phyloP scores from a whole-genome alignment of 2,329 filamentous ascomycete genomes.

The Leptographium radiaticola region DNA sequence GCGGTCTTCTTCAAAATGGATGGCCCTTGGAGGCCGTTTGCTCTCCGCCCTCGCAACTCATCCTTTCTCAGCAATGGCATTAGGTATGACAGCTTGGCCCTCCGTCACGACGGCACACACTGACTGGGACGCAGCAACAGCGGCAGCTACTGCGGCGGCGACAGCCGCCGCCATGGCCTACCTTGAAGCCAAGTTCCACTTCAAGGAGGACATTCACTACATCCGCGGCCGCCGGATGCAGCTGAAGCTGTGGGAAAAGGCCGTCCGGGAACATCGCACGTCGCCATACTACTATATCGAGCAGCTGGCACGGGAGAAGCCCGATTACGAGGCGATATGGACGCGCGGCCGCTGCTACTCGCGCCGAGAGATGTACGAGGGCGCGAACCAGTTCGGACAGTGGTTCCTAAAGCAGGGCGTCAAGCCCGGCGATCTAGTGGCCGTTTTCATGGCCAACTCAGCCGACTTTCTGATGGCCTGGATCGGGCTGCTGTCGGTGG shows the following conservation, averaged over 20 bases:
- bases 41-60: no score
- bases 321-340: conserved; percentile 51
- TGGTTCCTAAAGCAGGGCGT: conserved; percentile 49
- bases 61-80: no score
- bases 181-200: conserved; percentile 55
- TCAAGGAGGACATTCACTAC: conserved; percentile 44
- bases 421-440: conserved; percentile 45
- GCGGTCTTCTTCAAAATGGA: no score
- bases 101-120: no score
- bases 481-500: conserved; percentile 51
- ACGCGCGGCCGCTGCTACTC: conserved; percentile 48
- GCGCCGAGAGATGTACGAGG: conserved; percentile 40
- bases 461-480: conserved; percentile 55
- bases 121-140: conserved; percentile 6
- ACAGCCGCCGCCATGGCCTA: conserved; percentile 35
- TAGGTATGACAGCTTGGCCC: no score
- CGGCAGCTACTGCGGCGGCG: conserved; percentile 14
- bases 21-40: no score
- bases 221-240: conserved; percentile 30
- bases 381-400: conserved; percentile 46
- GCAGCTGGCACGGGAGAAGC: conserved; percentile 35
- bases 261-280: conserved; percentile 35
- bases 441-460: conserved; percentile 54
- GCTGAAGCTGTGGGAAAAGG: conserved; percentile 31
- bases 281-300: conserved; percentile 58